Conservation (phyloP, 2,329 filamentous ascomycete species). For the Trichoderma sp. region DNA sequence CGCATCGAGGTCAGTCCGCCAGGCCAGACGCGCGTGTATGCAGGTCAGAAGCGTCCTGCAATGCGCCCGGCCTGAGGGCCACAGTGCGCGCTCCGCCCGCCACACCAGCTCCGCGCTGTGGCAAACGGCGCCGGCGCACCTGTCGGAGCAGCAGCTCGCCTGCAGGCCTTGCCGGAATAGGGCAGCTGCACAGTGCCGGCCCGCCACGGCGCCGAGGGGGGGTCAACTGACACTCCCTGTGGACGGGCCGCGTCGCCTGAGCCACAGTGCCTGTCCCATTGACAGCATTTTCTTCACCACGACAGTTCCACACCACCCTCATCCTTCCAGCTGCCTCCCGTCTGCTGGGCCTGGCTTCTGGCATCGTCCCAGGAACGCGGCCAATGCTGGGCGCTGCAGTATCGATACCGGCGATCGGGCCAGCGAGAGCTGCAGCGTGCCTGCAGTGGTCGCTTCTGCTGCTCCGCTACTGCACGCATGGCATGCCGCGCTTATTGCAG, state of each 20-base stretch:
- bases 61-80: not conserved
- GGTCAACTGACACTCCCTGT: conserved; percentile 21
- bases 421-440: conserved; percentile 24
- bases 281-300: too few species aligned
- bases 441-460: conserved; percentile 25
- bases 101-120: not conserved
- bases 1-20: conserved; percentile 19
- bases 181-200: conserved; percentile 17
- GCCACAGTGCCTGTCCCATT: not conserved
- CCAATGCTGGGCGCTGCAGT: conserved; percentile 17
- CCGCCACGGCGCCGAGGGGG: not conserved
- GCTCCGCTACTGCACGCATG: conserved; percentile 11
- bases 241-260: conserved; percentile 14
- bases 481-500: conserved; percentile 13
- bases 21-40: conserved; percentile 26
- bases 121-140: not conserved
- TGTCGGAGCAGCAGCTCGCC: not conserved
- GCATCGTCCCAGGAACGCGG: conserved; percentile 19
- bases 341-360: not conserved
- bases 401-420: not conserved
- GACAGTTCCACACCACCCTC: not conserved
- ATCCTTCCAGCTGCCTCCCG: not conserved
- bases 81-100: conserved; percentile 19
- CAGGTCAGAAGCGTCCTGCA: conserved; percentile 19
- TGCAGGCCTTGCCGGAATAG: conserved; percentile 12